Evolutionary conservation across 768 basidiomycete species (phyloP), one percentile per base, ranked within the genome.

Genomic region (Myochromella boudieri): DNA sequence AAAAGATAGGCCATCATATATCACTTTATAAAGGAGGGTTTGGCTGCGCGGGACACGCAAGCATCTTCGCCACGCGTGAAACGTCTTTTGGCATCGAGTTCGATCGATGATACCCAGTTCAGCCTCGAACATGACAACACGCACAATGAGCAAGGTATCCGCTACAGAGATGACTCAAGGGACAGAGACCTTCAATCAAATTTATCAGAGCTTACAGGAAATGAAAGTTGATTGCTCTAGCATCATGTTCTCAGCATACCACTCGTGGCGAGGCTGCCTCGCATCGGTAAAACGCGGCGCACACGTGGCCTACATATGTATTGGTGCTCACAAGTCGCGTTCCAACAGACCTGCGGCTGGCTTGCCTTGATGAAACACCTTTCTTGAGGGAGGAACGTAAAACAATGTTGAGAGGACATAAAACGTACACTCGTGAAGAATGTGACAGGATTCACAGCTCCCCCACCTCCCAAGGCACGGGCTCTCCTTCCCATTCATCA

Each of bases 401-500:
- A 48, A 29, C 33, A 40, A 37, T 17, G 20, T 29, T n/a, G n/a
- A 33, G 44, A 45, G 49, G 33, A 25, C 28, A 21, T 43, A 42
- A 44, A 48, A 58, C 53, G 50, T 40, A 56, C 57, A 51, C n/a
- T n/a, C n/a, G n/a, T n/a, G n/a, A n/a, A n/a, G n/a, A n/a, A n/a
- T n/a, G n/a, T n/a, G n/a, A 27, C 27, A 24, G 17, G 32, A 7
- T 36, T 62, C 76, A 90, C 64, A 91, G 57, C 57, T 89, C 89
- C 42, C 81, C 89, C 7, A 80, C 73, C 65, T 86, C 86, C 89
- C 89, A 91, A 49, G 88, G 84, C 27, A 90, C 76, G 28, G 85
- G 84, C 63, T 90, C 88, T 27, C 85, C 81, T 65, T 90, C 89
- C 89, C 89, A 91, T 52, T 85, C 84, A 33, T 78, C 77, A 57